Percentiles rank a stretch among this genome's conserved stretches.
Conservation (phyloP, 164 flowering plant species). For the Cinnamomum micranthum region DNA sequence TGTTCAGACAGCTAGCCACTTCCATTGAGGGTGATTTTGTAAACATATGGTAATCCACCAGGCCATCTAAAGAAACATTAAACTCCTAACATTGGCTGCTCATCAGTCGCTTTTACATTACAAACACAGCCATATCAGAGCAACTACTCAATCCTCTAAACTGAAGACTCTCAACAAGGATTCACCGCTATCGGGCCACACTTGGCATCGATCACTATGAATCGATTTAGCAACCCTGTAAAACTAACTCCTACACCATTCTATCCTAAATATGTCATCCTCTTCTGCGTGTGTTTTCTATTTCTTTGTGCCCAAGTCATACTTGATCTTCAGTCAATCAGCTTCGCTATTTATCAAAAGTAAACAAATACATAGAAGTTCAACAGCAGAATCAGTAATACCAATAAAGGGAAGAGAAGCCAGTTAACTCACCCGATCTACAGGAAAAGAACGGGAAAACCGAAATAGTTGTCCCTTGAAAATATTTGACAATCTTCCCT, state of each 20-base stretch:
- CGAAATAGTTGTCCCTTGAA: constrained; percentile 58
- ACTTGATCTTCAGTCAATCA: no score
- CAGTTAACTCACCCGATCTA: constrained; percentile 55
- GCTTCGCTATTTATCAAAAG: not conserved
- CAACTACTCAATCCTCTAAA: not conserved
- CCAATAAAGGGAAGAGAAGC: not conserved
- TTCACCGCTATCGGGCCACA: not conserved
- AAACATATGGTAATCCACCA: no score
- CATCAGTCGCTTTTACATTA: no score
- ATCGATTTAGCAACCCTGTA: not conserved
- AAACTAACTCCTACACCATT: not conserved
- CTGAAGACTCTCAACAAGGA: not conserved
- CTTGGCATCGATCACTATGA: not conserved
- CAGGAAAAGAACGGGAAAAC: constrained; percentile 78
- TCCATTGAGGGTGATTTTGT: no score
- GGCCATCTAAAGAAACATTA: no score
- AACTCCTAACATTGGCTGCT: no score
- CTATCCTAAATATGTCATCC: not conserved
- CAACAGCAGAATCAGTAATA: not conserved
- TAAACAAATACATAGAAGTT: not conserved
- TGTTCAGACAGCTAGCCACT: no score
- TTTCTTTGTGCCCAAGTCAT: no score
- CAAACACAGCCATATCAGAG: not conserved
- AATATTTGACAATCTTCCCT: constrained; percentile 32
- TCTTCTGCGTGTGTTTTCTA: not conserved